Evolutionary conservation across 495 filamentous ascomycete species (phyloP).

Genomic region (Terfezia boudieri): DNA sequence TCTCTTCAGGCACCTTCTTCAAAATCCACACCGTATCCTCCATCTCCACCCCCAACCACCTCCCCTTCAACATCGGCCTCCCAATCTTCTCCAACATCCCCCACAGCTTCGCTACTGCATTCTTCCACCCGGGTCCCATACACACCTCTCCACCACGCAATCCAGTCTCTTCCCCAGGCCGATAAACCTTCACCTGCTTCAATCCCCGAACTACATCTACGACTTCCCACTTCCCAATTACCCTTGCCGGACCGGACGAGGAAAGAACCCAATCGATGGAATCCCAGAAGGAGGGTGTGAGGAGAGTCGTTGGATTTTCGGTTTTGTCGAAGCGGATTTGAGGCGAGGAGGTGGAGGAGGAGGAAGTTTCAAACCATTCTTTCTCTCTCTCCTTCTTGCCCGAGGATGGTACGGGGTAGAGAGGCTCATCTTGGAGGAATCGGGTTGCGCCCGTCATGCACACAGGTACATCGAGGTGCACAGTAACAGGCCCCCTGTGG

Average conservation of each 20-base stretch:
- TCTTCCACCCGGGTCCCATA: no score
- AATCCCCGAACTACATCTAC: conserved; percentile 47
- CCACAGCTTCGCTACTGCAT: neutral
- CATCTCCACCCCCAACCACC: conserved; percentile 41
- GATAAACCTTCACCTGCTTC: conserved; percentile 42
- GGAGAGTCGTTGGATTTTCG: conserved; percentile 32
- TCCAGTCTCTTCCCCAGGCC: conserved; percentile 25
- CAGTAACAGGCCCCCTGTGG: conserved; percentile 16
- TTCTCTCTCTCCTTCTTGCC: neutral
- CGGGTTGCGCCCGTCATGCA: conserved; percentile 90
- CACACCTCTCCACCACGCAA: no score
- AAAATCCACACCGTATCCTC: conserved; percentile 35
- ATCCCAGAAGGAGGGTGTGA: conserved; percentile 49
- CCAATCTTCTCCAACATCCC: conserved; percentile 14
- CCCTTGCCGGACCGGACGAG: conserved; percentile 35
- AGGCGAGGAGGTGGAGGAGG: conserved; percentile 7
- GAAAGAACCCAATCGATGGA: conserved; percentile 61
- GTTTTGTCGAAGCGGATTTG: conserved; percentile 36
- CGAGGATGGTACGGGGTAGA: conserved; percentile 3
- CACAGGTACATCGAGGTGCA: conserved; percentile 67
- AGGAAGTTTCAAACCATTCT: conserved; percentile 1
- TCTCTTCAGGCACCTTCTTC: conserved; percentile 22
- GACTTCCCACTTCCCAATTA: conserved; percentile 48
- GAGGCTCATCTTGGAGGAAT: conserved; percentile 37
- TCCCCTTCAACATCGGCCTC: conserved; percentile 26